Base-by-base conservation (phyloP, 176 grass and related monocot genomes). In the Microstegium vimineum region DNA sequence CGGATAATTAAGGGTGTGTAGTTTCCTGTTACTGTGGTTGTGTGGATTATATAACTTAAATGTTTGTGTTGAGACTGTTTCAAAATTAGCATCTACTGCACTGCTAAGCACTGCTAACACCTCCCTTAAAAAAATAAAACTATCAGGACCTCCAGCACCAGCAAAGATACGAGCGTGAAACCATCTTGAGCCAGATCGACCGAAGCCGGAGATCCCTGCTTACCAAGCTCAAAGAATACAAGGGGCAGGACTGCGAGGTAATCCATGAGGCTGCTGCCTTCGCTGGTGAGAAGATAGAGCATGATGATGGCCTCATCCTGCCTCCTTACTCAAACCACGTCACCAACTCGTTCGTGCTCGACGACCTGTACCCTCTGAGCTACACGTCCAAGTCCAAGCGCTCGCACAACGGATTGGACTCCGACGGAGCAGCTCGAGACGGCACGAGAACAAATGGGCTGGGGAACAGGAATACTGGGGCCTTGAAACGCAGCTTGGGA, bases 81-180 rank as follows among this genome's bases (percentile, higher is more conserved):
- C 45, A 1, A 27, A 7, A 27, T 35, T 49, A 20, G 0, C n/a
- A 69, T 59, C 5, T 68, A 59, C 52, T 36, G 22, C 22, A 57
- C 0, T 26, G 56, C 18, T 69, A 75, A 40, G n/a, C 60, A 69
- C 6, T n/a, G n/a, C n/a, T n/a, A n/a, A n/a, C n/a, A n/a, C n/a
- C n/a, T n/a, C n/a, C n/a, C 9, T 68, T 51, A 52, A 59, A 4
- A 9, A 59, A 27, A 20, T 79, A 4, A 8, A 60, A 74, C 47
- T 79, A 10, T 0, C 81, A 97, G 95, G 92, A 86, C 62, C 90
- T 95, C 47, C 92, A 93, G 62, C 92, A 95, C 66, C 90, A 98
- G 52, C 92, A 98, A 67, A 93, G 86, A 70, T 93, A 91, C 36
- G 90, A 95, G 22, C 88, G 90, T 62, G 95, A 95, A 82, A 82